These are phyloP conservation scores for Chaetomium sp. DNA, from an alignment of 2,329 filamentous ascomycete genomes.

Conservation along the genomic window DNA sequence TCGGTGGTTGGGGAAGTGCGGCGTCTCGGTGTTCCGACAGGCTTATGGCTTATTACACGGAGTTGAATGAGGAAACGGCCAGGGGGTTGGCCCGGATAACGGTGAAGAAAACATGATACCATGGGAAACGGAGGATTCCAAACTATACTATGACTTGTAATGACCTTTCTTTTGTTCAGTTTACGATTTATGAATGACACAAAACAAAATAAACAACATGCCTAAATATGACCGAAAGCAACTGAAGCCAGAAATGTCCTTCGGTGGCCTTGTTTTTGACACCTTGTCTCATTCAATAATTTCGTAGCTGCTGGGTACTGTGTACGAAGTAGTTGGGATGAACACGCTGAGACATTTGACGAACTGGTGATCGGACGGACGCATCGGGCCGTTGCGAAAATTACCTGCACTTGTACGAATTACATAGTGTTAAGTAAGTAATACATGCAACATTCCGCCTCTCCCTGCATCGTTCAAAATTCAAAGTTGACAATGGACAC, in stretches of 20 bases:
- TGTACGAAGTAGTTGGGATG: background rate
- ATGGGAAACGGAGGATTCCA: slow-evolving; percentile 24
- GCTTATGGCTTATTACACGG: slow-evolving; percentile 3
- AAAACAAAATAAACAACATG: slow-evolving; percentile 1
- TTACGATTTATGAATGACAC: slow-evolving; percentile 16
- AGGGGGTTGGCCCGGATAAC: background rate
- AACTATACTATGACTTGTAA: slow-evolving; percentile 29
- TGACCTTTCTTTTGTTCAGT: slow-evolving; percentile 26
- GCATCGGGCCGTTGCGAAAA: background rate
- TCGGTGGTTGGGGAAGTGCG: background rate
- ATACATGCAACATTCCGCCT: too few relatives aligned
- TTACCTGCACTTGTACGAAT: background rate
- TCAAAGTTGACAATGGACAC: too few relatives aligned
- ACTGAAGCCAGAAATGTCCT: background rate
- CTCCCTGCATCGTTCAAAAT: too few relatives aligned
- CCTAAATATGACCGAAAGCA: background rate
- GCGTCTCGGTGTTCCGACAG: background rate
- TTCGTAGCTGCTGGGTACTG: too few relatives aligned
- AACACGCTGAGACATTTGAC: background rate
- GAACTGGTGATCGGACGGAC: background rate
- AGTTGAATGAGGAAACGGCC: background rate
- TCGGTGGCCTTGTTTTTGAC: background rate
- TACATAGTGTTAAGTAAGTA: too few relatives aligned
- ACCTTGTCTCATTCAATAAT: background rate
- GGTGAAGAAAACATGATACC: slow-evolving; percentile 19